Evolutionary conservation across 805 yeast species (phyloP).

Genomic region (Candida ponderosae): DNA sequence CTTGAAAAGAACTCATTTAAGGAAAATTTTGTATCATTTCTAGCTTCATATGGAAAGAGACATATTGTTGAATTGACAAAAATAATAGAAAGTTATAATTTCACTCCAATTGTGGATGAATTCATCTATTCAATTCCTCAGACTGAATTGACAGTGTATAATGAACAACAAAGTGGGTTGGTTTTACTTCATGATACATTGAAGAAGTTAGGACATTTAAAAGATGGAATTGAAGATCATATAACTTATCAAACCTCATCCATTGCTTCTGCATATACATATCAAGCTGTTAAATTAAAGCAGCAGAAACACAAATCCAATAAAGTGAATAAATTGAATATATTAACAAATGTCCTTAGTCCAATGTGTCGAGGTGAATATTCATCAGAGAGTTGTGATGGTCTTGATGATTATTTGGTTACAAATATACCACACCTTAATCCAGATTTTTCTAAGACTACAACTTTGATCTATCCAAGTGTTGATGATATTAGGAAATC

Average conservation of each 20-base stretch:
- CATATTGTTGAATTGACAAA: slow-evolving; percentile 22
- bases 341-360: slow-evolving; percentile 17
- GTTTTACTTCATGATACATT: slow-evolving; percentile 15
- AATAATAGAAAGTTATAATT: slow-evolving; percentile 30
- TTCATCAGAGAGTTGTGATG: background rate
- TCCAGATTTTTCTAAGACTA: too few species aligned
- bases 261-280: slow-evolving; percentile 9
- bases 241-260: slow-evolving; percentile 28
- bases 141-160: too few species aligned
- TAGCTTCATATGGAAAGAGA: slow-evolving; percentile 31
- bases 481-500: slow-evolving; percentile 30
- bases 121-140: slow-evolving; percentile 52
- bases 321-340: slow-evolving; percentile 5
- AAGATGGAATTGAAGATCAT: slow-evolving; percentile 8
- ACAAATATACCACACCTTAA: too few species aligned
- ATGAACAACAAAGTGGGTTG: slow-evolving; percentile 21
- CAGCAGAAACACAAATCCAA: background rate
- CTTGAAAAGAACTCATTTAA: slow-evolving; percentile 34
- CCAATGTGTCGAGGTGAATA: slow-evolving; percentile 12
- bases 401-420: too few species aligned
- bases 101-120: slow-evolving; percentile 39
- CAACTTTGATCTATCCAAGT: slow-evolving; percentile 25
- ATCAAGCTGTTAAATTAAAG: background rate
- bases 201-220: slow-evolving; percentile 8
- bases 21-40: slow-evolving; percentile 34